These are phyloP conservation scores for Penstemon barbatus DNA, from an alignment of 257 asterid species.

Conservation along the genomic window DNA sequence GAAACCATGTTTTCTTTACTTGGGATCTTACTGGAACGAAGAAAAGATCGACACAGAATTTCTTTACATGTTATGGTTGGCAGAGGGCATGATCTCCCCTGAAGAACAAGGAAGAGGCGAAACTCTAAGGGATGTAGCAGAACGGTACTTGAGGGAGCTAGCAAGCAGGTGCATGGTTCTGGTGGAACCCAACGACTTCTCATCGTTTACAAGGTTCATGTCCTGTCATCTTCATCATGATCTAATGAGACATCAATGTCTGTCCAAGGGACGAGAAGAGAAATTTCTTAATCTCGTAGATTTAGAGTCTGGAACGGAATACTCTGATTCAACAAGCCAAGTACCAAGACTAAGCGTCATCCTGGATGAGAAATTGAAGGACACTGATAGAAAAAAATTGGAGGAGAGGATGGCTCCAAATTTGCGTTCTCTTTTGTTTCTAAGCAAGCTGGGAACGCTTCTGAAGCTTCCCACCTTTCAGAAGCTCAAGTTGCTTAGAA, in stretches of 20 bases:
- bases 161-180: conserved; percentile 28
- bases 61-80: neutral
- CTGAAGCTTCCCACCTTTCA: neutral
- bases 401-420: neutral
- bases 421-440: neutral
- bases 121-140: conserved; percentile 13
- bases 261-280: conserved; percentile 22
- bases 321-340: neutral
- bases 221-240: conserved; percentile 21
- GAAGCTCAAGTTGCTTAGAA: neutral
- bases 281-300: neutral
- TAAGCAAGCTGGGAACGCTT: too few species aligned
- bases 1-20: conserved; percentile 27
- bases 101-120: conserved; percentile 12
- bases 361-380: too few species aligned
- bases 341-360: neutral
- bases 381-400: too few species aligned
- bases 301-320: neutral
- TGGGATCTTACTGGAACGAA: conserved; percentile 9
- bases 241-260: conserved; percentile 24
- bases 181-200: neutral
- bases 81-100: neutral
- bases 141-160: conserved; percentile 21
- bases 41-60: neutral
- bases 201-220: neutral